Conservation (phyloP, 1,284 basidiomycete genomes). For the Tranzscheliella williamsii region DNA sequence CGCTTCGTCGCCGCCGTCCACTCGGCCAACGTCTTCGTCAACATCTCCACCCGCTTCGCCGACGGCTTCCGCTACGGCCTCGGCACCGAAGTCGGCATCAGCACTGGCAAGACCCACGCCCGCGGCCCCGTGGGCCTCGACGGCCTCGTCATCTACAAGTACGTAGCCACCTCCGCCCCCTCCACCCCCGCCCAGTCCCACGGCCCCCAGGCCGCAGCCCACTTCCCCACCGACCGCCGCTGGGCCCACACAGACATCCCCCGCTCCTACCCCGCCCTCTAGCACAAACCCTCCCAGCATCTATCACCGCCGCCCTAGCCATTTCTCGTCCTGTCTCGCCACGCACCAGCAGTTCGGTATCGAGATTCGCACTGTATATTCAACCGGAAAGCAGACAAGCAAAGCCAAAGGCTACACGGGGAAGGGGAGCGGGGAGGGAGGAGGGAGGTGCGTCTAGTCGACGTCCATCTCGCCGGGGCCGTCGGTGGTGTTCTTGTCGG, state of each 20-base stretch:
- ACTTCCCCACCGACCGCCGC: neutral
- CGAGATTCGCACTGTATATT: too few relatives aligned
- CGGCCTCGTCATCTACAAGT: constrained; percentile 65
- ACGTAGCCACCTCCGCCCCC: constrained; percentile 13
- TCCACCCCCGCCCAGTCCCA: too few relatives aligned
- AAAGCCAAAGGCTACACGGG: too few relatives aligned
- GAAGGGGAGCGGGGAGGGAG: too few relatives aligned
- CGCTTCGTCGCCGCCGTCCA: constrained; percentile 85
- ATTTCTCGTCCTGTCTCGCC: too few relatives aligned
- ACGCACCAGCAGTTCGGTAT: too few relatives aligned
- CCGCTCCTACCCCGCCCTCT: neutral
- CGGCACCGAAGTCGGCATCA: constrained; percentile 97
- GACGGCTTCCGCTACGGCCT: constrained; percentile 97
- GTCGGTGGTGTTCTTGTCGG: neutral
- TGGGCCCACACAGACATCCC: neutral
- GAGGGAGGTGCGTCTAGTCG: constrained; percentile 29
- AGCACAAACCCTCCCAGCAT: too few relatives aligned
- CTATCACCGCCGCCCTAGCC: too few relatives aligned
- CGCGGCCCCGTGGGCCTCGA: constrained; percentile 94
- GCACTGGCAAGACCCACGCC: constrained; percentile 93
- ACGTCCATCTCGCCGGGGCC: constrained; percentile 48
- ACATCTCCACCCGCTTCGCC: constrained; percentile 91
- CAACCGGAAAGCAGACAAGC: too few relatives aligned
- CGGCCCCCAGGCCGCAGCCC: neutral
- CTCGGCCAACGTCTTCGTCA: constrained; percentile 89